These are phyloP conservation scores for Globisporangium solare DNA, from an alignment of 352 stramenopile species.

Conservation along the genomic window DNA sequence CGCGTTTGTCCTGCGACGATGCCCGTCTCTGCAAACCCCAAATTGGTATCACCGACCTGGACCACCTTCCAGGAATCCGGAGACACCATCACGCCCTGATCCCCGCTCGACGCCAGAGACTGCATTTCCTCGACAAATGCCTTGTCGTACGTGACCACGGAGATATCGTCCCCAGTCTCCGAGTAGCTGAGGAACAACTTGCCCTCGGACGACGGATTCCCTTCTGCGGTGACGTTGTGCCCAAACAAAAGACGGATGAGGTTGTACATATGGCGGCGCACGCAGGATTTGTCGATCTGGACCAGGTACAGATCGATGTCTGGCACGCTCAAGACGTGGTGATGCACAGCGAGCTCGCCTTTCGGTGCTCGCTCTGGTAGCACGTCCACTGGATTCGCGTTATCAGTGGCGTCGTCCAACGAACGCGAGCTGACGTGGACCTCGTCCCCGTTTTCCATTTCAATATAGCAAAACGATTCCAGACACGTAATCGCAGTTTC, in stretches of 20 bases:
- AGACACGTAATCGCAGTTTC: constrained; percentile 37
- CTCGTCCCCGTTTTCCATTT: constrained; percentile 40
- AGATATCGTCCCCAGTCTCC: constrained; percentile 54
- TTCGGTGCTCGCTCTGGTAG: not conserved
- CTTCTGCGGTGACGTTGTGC: not conserved
- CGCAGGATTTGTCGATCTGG: constrained; percentile 38
- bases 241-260: constrained; percentile 53
- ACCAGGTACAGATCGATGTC: constrained; percentile 50
- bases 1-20: constrained; percentile 66
- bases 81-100: constrained; percentile 51
- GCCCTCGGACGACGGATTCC: not conserved
- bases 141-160: constrained; percentile 46
- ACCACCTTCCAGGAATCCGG: constrained; percentile 61
- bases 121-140: constrained; percentile 36
- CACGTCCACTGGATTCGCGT: not conserved
- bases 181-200: constrained; percentile 58
- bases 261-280: constrained; percentile 48
- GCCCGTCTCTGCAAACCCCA: constrained; percentile 54
- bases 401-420: not conserved
- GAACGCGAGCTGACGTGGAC: constrained; percentile 1
- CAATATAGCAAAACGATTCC: constrained; percentile 48
- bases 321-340: constrained; percentile 53
- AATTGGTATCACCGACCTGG: constrained; percentile 54
- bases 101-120: constrained; percentile 25
- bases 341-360: constrained; percentile 28